Evolutionary conservation across 345 rosid genomes (phyloP).

Genomic region (Excoecaria cochinchinensis): DNA sequence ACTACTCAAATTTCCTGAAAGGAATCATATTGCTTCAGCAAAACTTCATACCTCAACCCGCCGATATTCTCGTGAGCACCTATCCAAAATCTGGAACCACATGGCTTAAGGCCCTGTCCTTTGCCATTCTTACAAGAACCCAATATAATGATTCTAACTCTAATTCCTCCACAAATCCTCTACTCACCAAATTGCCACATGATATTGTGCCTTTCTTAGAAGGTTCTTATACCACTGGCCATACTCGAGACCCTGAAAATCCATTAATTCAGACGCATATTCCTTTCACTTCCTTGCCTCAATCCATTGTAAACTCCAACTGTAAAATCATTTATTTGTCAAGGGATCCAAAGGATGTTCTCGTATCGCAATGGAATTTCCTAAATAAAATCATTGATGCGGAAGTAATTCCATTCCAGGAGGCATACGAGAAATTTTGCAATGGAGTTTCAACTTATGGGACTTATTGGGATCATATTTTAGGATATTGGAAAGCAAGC

Average conservation of each 20-base stretch:
- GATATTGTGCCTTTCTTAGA: background rate
- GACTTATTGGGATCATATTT: background rate
- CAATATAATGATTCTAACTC: background rate
- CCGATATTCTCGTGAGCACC: background rate
- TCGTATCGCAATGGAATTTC: background rate
- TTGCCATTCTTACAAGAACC: background rate
- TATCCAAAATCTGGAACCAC: slow-evolving; percentile 22
- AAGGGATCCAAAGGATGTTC: slow-evolving; percentile 4
- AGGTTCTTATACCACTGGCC: too few relatives aligned
- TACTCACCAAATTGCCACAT: slow-evolving; percentile 1
- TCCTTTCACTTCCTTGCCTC: background rate
- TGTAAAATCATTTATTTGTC: background rate
- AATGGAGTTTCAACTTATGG: background rate
- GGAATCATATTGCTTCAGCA: background rate
- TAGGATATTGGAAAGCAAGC: too few relatives aligned
- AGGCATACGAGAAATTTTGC: background rate
- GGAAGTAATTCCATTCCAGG: background rate
- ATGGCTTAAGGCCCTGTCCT: slow-evolving; percentile 18
- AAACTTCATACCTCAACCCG: slow-evolving; percentile 13
- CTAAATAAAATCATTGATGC: background rate
- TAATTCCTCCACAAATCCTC: background rate
- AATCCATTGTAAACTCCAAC: background rate
- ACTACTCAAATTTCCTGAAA: background rate
- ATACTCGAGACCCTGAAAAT: background rate
- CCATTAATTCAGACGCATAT: background rate